Evolutionary conservation across 2,329 filamentous ascomycete species (phyloP), one percentile per base, ranked within the genome.

Genomic region (Talaromyces sp.): DNA sequence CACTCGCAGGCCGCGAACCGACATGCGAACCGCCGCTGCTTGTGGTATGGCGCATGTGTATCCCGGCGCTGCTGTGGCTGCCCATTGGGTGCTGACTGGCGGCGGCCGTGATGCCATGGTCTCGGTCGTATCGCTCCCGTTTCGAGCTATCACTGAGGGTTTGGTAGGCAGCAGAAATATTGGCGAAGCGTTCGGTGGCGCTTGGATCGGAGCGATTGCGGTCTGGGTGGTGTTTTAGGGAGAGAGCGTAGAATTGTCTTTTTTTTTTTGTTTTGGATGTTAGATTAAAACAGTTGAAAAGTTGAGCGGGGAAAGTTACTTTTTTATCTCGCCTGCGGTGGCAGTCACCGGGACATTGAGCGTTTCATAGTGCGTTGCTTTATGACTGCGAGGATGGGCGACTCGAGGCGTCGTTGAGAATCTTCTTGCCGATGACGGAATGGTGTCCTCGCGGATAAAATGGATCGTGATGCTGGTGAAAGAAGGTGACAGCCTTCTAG

Each of bases 191-290:
- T 61, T 84, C 78, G 4, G 87, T 81, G 64, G 93, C 89, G 61
- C 78, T 72, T 4, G 90, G 89, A 75, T 96, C 89, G 67, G 84
- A 72, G 62, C 83, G 90, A 81, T 98, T 96, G 72, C 87, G 86
- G 81, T 99, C 95, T 0, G 95, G 95, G 76, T 99, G 95, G 82
- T 96, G 89, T 58, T 84, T 79, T 77, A 97, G 96, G 71, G 92
- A 96, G 73, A 98, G 89, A 63, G 83, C 77, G 82, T 97, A 98
- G 84, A 97, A 99, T 73, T 85, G 78, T 67, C 78, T 81, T n/a
- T 56, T 49, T 17, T 29, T 43, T 29, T 19, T 56, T 49, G 14
- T 26, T 43, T 26, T 7, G 50, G 46, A 38, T 38, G 35, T 38
- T 38, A 38, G 35, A n/a, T n/a, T n/a, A n/a, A n/a, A n/a, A n/a